These are phyloP conservation scores for Phoma sp. DNA, from an alignment of 2,329 filamentous ascomycete genomes.

Conservation along the genomic window DNA sequence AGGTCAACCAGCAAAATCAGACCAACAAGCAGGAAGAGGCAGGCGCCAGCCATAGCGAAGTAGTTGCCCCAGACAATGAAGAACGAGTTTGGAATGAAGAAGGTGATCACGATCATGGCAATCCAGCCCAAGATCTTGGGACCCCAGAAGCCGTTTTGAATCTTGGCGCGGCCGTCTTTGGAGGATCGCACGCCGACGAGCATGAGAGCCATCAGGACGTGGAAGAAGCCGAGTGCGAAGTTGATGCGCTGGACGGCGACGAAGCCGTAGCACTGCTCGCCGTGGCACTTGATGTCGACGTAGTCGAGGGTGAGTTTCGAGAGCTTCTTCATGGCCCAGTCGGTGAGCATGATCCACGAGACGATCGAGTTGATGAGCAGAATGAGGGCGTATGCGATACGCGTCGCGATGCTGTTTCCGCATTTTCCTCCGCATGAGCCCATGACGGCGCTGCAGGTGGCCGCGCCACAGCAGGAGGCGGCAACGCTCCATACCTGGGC, in stretches of 20 bases:
- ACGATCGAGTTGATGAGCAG: slow-evolving; percentile 96
- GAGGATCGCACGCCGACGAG: slow-evolving; percentile 87
- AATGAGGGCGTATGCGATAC: slow-evolving; percentile 94
- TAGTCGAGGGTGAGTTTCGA: slow-evolving; percentile 93
- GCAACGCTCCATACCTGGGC: slow-evolving; percentile 75
- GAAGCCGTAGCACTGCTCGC: slow-evolving; percentile 92
- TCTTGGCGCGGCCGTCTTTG: slow-evolving; percentile 82
- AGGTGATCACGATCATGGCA: slow-evolving; percentile 84
- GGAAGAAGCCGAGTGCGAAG: slow-evolving; percentile 94
- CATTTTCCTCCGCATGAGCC: slow-evolving; percentile 90
- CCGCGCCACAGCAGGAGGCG: slow-evolving; percentile 94
- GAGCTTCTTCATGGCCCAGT: slow-evolving; percentile 96
- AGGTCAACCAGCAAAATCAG: slow-evolving; percentile 92
- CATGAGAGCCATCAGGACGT: slow-evolving; percentile 83
- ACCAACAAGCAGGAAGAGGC: slow-evolving; percentile 91
- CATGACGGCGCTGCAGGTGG: slow-evolving; percentile 94
- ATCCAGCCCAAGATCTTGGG: slow-evolving; percentile 94
- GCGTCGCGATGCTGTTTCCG: slow-evolving; percentile 95
- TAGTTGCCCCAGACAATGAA: slow-evolving; percentile 98
- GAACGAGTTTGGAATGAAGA: slow-evolving; percentile 93
- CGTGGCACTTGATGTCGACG: slow-evolving; percentile 90
- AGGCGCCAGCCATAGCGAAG: slow-evolving; percentile 84
- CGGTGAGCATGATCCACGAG: slow-evolving; percentile 99
- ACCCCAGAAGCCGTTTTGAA: slow-evolving; percentile 99
- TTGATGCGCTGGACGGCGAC: slow-evolving; percentile 97